A percentile compares a stretch with the other conserved stretches of the same genome.
Conservation (phyloP, 225 moss, liverwort and hornwort species). For the Straminergon stramineum region DNA sequence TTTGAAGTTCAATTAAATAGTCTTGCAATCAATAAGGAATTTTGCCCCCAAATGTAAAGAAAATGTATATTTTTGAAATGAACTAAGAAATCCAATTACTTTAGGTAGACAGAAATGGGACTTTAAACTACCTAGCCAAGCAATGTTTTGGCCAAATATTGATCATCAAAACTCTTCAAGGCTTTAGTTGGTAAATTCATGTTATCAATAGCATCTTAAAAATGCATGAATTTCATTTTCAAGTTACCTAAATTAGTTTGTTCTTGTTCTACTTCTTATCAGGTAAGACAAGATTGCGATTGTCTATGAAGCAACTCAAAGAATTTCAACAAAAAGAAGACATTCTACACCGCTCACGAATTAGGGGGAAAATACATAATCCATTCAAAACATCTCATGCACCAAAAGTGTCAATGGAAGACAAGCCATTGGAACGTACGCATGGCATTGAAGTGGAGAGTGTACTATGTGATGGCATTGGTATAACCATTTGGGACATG, state of each 20-base stretch:
- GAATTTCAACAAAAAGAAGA: background rate
- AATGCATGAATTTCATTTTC: background rate
- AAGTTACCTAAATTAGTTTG: background rate
- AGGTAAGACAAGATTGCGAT: background rate
- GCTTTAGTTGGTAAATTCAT: accelerated
- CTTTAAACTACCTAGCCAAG: too few species aligned
- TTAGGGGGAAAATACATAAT: accelerated
- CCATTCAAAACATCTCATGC: background rate
- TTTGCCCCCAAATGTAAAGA: background rate
- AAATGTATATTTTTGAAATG: background rate
- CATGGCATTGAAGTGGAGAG: background rate
- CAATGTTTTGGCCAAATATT: too few species aligned
- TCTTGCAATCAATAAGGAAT: background rate
- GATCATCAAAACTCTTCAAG: background rate
- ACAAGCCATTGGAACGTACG: background rate
- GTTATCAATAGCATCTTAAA: background rate
- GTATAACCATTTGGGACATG: background rate
- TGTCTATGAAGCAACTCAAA: background rate
- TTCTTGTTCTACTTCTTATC: background rate
- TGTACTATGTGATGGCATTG: background rate
- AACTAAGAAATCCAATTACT: background rate
- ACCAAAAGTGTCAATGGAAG: accelerated
- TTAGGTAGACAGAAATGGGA: accelerated
- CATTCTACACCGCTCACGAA: accelerated
- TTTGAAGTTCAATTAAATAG: background rate